Evolutionary conservation across 2,329 filamentous ascomycete species (phyloP).

Genomic region (Monilinia fructicola): DNA sequence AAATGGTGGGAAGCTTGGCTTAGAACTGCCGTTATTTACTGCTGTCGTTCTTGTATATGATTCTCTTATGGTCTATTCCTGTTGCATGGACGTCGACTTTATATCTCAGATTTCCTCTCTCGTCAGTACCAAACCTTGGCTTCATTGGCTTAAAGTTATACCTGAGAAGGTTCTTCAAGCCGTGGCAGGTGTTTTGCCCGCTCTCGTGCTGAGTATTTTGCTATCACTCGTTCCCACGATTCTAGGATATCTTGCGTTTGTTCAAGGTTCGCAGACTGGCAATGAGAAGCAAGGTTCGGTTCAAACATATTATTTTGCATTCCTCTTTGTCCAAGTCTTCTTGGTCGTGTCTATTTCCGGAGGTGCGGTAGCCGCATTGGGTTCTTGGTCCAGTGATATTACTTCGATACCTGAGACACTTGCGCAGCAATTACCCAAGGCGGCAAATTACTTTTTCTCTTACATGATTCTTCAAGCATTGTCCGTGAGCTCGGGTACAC

Average conservation of each 20-base stretch:
- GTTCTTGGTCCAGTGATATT: constrained; percentile 52
- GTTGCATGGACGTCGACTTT: constrained; percentile 84
- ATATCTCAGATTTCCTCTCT: constrained; percentile 73
- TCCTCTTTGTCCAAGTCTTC: constrained; percentile 93
- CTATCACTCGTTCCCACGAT: constrained; percentile 80
- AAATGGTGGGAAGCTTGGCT: constrained; percentile 87
- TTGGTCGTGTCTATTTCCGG: constrained; percentile 85
- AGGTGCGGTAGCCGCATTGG: constrained; percentile 64
- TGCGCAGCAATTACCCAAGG: constrained; percentile 76
- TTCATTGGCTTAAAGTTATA: constrained; percentile 65
- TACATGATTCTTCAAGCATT: constrained; percentile 96
- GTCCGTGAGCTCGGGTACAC: constrained; percentile 83
- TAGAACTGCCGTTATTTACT: constrained; percentile 63
- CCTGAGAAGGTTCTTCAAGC: constrained; percentile 63
- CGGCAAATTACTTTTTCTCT: constrained; percentile 96
- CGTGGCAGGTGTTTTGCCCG: constrained; percentile 84
- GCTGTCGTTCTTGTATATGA: constrained; percentile 68
- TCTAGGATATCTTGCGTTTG: constrained; percentile 67
- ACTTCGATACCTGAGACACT: constrained; percentile 68
- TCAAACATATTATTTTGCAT: constrained; percentile 88
- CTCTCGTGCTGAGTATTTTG: constrained; percentile 71
- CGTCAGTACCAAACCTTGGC: constrained; percentile 64
- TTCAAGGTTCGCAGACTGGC: constrained; percentile 81
- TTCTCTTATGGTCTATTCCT: constrained; percentile 86
- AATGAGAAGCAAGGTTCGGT: constrained; percentile 78